Base-by-base conservation (phyloP, 1,284 basidiomycete genomes). In the Meira miltonrushii region DNA sequence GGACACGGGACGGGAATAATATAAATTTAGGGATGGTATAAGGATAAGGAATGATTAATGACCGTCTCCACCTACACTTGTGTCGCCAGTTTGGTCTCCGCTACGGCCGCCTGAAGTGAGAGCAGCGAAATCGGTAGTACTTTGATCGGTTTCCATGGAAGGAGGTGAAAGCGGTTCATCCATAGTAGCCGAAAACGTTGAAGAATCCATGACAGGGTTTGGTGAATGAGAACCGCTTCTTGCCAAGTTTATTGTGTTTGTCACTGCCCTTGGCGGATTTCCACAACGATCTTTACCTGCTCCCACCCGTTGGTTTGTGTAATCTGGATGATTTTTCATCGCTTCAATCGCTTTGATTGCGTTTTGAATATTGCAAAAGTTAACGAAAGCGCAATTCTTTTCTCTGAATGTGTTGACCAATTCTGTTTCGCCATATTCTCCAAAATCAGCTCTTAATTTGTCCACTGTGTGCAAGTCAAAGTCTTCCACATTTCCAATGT, bases 331-430 rank as follows among this genome's bases (percentile, higher is more conserved):
- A 43, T 67, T 68, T 68, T 76, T 77, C 66, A 77, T 75, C 6
- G 69, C 74, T 57, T 77, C 75, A 51, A 76, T 76, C 39, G 74
- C 75, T 58, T 77, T 76, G 61, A 77, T 77, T 19, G 75, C 74
- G 33, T 74, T 75, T 54, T 76, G 74, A 46, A 77, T 77, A 56
- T 75, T 76, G 64, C 67, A 67, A 49, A 77, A 77, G 62, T 77
- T 77, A 64, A 75, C 72, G 58, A 77, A 77, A 1, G 75, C 66
- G 54, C 75, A 77, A 54, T 72, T 77, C 65, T 75, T 74, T 57
- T 76, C 75, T 15, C 63, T 64, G 51, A 77, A 60, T 46, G 63
- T 67, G 64, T 77, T 77, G 51, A 77, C 75, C 66, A 72, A 66
- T 52, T 77, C 75, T 28, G 75, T 65, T 57, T 76, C 72, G 49